Base-by-base conservation (phyloP, 257 asterid species). In the Echites panduratus region DNA sequence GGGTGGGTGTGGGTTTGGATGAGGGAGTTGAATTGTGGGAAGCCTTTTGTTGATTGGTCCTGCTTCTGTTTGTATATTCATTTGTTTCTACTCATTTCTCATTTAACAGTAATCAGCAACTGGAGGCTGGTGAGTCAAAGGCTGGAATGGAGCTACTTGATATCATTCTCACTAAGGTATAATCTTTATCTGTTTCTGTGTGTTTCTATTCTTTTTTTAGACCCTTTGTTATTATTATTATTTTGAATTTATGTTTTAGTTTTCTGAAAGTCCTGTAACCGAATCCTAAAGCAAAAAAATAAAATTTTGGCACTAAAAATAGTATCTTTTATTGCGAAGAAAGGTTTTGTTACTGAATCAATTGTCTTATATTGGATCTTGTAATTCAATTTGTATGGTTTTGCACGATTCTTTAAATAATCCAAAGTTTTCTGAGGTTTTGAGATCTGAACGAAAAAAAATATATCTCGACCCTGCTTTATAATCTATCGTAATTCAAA, bases 101-200 rank as follows among this genome's bases (percentile, higher is more conserved):
- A 11, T 0, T 12, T 52, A 40, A 32, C 48, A 81, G 91, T 27
- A 84, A 77, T 81, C 79, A 75, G 26, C 84, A 75, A 8, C 66
- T 79, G 70, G 90, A 85, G 75, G 85, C 80, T 69, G 70, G 64
- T 41, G 89, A 87, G 20, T 76, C 89, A 43, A 82, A 79, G 75
- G 83, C 85, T 1, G 90, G 88, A 58, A 73, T 72, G 41, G 89
- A 85, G 75, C 87, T 87, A 12, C 80, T 87, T 59, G 96, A 87
- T 77, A 77, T 81, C 59, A 84, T 85, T 73, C 84, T 79, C 32
- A 29, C 81, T 13, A 87, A 87, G 96, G 96, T 89, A 72, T 22
- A 58, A 38, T 79, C 0, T 43, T 66, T 63, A 9, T 44, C 9
- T 43, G 61, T 20, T 35, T 49, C 20, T 67, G 10, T 61, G 3